Percentiles rank a stretch among this genome's conserved stretches.
phyloP scores from a whole-genome alignment of 495 filamentous ascomycete genomes.

The Astrocystis sublimbata region DNA sequence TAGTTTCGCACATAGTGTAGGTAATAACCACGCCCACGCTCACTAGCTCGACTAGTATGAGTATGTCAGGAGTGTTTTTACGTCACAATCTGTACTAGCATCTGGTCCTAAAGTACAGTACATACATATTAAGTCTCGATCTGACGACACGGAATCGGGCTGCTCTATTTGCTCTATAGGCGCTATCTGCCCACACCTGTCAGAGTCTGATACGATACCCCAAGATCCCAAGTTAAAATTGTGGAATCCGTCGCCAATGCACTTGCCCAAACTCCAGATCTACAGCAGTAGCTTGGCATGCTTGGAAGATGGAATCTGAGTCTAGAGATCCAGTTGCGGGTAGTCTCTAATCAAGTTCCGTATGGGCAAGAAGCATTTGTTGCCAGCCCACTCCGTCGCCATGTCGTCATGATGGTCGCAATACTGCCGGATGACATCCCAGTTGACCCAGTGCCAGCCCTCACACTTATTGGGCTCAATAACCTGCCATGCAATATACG shows the following conservation, averaged over 20 bases:
- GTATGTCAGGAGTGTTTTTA: too few species aligned
- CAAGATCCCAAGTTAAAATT: background rate
- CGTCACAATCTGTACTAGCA: too few species aligned
- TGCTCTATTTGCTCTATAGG: too few species aligned
- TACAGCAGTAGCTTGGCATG: too few species aligned
- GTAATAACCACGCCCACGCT: too few species aligned
- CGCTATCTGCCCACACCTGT: too few species aligned
- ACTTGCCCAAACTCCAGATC: background rate
- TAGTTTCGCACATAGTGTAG: too few species aligned
- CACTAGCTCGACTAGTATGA: too few species aligned
- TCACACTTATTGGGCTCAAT: slow-evolving; percentile 68
- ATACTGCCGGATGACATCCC: slow-evolving; percentile 44
- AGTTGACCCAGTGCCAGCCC: slow-evolving; percentile 61
- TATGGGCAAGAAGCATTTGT: slow-evolving; percentile 58
- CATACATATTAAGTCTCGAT: too few species aligned
- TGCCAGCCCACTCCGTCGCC: slow-evolving; percentile 28
- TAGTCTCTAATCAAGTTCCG: slow-evolving; percentile 53
- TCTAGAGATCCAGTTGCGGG: slow-evolving; percentile 24
- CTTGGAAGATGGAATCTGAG: background rate
- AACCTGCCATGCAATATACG: slow-evolving; percentile 40
- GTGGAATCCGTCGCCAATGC: background rate
- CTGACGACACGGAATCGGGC: too few species aligned
- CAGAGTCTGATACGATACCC: background rate
- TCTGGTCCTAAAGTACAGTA: too few species aligned
- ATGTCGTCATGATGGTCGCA: slow-evolving; percentile 30